Evolutionary conservation across 306 rosid genomes (phyloP).

Genomic region (Alnus rubra): DNA sequence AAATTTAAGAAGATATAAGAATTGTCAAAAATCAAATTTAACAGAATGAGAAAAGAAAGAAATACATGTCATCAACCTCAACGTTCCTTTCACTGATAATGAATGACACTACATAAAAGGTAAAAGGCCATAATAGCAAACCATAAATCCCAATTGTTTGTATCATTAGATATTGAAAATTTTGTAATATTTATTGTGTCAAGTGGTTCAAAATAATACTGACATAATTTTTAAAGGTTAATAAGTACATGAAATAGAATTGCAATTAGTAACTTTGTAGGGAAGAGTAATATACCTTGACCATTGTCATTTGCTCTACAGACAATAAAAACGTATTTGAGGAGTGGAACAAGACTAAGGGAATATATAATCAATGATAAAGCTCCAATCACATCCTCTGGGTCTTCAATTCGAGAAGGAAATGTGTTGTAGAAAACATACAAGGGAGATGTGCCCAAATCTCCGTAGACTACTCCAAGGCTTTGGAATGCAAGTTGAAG

Average conservation of each 20-base stretch:
- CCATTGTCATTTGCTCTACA: slow-evolving; percentile 96
- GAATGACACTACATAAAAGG: not conserved
- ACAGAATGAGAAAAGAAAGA: not conserved
- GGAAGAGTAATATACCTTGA: slow-evolving; percentile 65
- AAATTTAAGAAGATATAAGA: not conserved
- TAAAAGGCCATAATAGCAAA: not conserved
- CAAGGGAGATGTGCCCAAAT: slow-evolving; percentile 96
- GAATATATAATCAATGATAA: slow-evolving; percentile 96
- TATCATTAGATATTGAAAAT: not conserved
- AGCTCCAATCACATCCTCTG: slow-evolving; percentile 89
- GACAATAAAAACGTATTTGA: slow-evolving; percentile 85
- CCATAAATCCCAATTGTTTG: not conserved
- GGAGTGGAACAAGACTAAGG: slow-evolving; percentile 91
- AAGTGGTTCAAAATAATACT: not conserved
- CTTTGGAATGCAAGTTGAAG: slow-evolving; percentile 93
- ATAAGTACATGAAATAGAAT: not conserved
- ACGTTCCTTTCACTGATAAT: not conserved
- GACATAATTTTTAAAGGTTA: not conserved
- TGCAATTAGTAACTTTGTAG: not conserved
- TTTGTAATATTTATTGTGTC: not conserved
- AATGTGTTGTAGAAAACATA: slow-evolving; percentile 94
- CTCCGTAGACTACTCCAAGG: slow-evolving; percentile 98
- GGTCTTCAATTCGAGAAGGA: slow-evolving; percentile 66
- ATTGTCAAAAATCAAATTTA: not conserved
- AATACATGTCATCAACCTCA: not conserved